Conservation (phyloP, 2,329 filamentous ascomycete species). For the Fusarium anguioides region DNA sequence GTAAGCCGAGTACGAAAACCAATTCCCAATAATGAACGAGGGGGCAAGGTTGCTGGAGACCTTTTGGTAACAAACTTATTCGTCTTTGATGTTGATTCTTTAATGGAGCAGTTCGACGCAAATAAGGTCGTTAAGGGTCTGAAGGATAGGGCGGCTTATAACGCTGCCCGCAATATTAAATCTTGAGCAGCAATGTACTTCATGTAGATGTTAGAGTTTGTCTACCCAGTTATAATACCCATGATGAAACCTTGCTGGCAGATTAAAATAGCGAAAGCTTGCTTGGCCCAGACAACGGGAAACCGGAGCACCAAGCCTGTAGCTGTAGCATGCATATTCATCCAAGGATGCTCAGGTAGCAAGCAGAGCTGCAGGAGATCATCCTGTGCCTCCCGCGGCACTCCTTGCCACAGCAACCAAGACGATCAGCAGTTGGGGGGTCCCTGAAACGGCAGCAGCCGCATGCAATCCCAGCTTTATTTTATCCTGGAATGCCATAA, state of each 20-base stretch:
- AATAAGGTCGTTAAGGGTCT: background rate
- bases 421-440: conserved; percentile 35
- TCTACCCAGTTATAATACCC: background rate
- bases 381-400: conserved; percentile 32
- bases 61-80: background rate
- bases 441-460: conserved; percentile 40
- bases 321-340: conserved; percentile 19
- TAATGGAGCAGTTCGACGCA: background rate
- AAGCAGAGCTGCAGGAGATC: conserved; percentile 38
- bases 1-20: background rate
- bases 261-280: background rate
- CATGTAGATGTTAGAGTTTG: background rate
- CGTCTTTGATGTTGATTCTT: background rate
- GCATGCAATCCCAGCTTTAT: conserved; percentile 32
- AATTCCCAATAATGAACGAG: background rate
- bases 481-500: conserved; percentile 5
- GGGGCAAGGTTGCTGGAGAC: background rate
- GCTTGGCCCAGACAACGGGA: conserved; percentile 18
- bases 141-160: background rate
- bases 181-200: background rate
- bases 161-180: background rate
- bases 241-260: background rate
- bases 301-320: conserved; percentile 13
- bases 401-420: conserved; percentile 21
- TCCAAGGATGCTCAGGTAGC: conserved; percentile 21